Conservation (phyloP, 495 filamentous ascomycete genomes). For the Penicillium argentinense region DNA sequence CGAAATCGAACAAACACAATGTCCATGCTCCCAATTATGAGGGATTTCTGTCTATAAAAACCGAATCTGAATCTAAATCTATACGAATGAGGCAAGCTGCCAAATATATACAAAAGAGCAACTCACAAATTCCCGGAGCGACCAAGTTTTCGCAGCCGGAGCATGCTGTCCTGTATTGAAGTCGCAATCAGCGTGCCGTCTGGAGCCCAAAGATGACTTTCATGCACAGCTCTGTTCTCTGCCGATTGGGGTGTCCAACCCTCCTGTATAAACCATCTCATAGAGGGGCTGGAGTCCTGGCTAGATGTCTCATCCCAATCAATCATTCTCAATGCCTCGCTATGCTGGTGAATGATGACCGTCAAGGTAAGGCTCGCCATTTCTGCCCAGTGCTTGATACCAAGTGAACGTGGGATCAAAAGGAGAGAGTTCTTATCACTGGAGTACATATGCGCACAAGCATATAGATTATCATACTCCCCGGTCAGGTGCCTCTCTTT, state of each 20-base stretch:
- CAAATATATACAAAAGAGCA: too few relatives aligned
- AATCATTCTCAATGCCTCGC: constrained; percentile 40
- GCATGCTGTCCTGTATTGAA: constrained; percentile 62
- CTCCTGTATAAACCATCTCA: constrained; percentile 71
- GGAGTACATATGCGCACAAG: constrained; percentile 64
- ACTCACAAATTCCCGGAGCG: constrained; percentile 29
- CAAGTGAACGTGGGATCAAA: constrained; percentile 60
- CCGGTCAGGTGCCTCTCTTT: constrained; percentile 27
- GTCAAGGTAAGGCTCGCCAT: constrained; percentile 63
- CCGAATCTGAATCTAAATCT: too few relatives aligned
- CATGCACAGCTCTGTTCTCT: constrained; percentile 57
- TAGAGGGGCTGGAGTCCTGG: constrained; percentile 24
- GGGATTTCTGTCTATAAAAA: too few relatives aligned
- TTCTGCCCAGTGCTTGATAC: constrained; percentile 49
- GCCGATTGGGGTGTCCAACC: constrained; percentile 55
- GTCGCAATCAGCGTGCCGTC: constrained; percentile 61
- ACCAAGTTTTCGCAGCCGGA: constrained; percentile 24
- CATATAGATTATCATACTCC: constrained; percentile 56
- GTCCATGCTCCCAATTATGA: too few relatives aligned
- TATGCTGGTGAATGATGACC: constrained; percentile 58
- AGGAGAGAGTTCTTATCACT: constrained; percentile 69
- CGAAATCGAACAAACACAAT: too few relatives aligned
- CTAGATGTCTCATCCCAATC: constrained; percentile 26
- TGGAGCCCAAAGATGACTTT: constrained; percentile 64
- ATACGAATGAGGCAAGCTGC: too few relatives aligned